A percentile compares a stretch with the other conserved stretches of the same genome.
Evolutionary conservation across 1,139 yeast genomes (phyloP).

Genomic region (Candida sanyaensis): DNA sequence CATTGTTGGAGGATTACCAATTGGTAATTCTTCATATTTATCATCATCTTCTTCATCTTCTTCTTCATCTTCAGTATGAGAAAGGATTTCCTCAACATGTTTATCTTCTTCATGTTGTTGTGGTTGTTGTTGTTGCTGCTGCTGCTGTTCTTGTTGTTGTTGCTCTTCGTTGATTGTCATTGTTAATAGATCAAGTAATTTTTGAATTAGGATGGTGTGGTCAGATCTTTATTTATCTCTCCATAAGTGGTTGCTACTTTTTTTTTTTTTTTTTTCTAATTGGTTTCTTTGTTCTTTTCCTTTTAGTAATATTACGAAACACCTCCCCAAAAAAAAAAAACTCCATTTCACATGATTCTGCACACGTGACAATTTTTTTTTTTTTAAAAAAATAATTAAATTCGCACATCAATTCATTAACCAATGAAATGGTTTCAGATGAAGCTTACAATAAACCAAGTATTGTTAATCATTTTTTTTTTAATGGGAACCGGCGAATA

Average conservation of each 20-base stretch:
- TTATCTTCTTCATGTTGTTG: not conserved
- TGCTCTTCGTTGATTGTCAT: not conserved
- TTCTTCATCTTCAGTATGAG: conserved; percentile 24
- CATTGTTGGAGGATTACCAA: conserved; percentile 27
- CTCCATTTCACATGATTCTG: not conserved
- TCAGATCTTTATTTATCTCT: too few species aligned
- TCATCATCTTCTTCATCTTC: conserved; percentile 28
- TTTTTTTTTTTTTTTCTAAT: not conserved
- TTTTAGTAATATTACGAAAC: not conserved
- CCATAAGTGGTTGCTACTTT: not conserved
- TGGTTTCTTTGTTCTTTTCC: not conserved
- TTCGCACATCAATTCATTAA: not conserved
- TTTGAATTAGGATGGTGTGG: not conserved
- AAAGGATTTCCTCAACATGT: conserved; percentile 7
- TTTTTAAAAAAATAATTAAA: not conserved
- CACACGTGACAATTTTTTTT: not conserved
- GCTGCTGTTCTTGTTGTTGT: too few species aligned
- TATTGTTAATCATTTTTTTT: not conserved
- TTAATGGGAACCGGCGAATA: not conserved
- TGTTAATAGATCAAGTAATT: not conserved
- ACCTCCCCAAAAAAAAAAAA: not conserved
- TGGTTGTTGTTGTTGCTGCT: not conserved
- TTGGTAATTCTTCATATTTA: conserved; percentile 23
- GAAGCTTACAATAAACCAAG: not conserved
- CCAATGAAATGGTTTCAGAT: conserved; percentile 1